Percentiles rank a stretch among this genome's conserved stretches.
Conservation (phyloP, 345 rosid genomes). For the Toxicodendron radicans region DNA sequence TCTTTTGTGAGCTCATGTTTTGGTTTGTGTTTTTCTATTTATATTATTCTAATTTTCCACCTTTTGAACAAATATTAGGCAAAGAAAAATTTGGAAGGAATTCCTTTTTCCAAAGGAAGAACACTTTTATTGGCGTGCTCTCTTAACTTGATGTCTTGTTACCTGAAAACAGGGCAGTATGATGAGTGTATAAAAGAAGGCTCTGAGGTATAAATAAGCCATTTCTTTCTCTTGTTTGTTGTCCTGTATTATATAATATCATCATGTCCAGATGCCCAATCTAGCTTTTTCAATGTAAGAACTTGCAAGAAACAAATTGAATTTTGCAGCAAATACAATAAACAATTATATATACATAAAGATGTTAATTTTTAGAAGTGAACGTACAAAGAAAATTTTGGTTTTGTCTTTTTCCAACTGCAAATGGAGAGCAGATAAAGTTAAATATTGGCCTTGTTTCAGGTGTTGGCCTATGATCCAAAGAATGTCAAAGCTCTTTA, state of each 20-base stretch:
- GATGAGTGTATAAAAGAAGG: conserved; percentile 81
- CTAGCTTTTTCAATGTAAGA: background rate
- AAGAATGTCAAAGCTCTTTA: conserved; percentile 90
- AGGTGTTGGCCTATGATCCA: conserved; percentile 83
- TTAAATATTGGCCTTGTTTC: conserved; percentile 17
- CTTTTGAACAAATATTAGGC: conserved; percentile 51
- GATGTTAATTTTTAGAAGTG: background rate
- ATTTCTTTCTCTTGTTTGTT: background rate
- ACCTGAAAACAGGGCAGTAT: conserved; percentile 71
- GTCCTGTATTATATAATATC: background rate
- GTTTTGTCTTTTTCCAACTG: background rate
- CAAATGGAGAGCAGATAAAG: background rate
- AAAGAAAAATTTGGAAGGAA: conserved; percentile 71
- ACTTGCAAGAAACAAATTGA: background rate
- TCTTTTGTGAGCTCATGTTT: background rate
- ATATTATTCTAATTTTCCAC: conserved; percentile 3
- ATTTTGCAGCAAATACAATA: background rate
- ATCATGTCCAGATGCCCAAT: background rate
- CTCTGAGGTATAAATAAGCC: conserved; percentile 60
- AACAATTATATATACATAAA: background rate
- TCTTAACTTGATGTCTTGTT: conserved; percentile 95
- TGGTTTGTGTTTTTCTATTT: conserved; percentile 1
- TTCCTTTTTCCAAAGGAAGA: conserved; percentile 59
- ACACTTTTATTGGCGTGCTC: conserved; percentile 77
- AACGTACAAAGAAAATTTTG: background rate